A percentile compares a stretch with the other conserved stretches of the same genome.
phyloP scores from a whole-genome alignment of 1,284 basidiomycete species.

The Meripilus lineatus region DNA sequence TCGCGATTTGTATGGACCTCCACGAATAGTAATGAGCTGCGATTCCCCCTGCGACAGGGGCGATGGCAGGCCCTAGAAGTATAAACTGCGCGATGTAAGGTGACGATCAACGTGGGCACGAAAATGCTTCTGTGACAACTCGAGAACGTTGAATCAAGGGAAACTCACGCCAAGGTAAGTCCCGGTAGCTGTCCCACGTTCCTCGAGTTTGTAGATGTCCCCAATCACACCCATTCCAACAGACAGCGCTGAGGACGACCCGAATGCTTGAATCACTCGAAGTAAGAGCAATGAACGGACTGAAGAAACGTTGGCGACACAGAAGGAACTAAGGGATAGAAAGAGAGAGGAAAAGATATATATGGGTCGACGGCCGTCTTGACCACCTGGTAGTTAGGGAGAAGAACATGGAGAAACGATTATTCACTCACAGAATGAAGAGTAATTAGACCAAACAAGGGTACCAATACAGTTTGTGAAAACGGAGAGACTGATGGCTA shows the following conservation, averaged over 20 bases:
- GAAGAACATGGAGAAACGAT: background rate
- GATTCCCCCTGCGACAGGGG: constrained; percentile 32
- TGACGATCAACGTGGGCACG: background rate
- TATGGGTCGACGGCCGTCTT: constrained; percentile 60
- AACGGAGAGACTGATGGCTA: constrained; percentile 41
- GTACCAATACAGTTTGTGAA: constrained; percentile 37
- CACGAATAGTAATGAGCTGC: constrained; percentile 56
- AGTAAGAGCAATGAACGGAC: constrained; percentile 51
- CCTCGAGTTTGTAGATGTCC: constrained; percentile 43
- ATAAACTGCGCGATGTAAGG: no score
- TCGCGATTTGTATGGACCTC: constrained; percentile 54
- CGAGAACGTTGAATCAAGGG: background rate
- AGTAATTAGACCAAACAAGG: constrained; percentile 47
- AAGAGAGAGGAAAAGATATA: constrained; percentile 57
- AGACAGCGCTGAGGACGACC: constrained; percentile 38
- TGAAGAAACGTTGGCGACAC: constrained; percentile 43
- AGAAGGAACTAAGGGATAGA: constrained; percentile 53
- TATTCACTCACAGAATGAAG: constrained; percentile 42
- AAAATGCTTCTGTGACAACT: background rate
- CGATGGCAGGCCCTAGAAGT: constrained; percentile 27
- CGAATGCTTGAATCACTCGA: constrained; percentile 61
- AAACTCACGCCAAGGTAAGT: constrained; percentile 38
- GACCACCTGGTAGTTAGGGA: background rate
- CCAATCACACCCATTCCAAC: constrained; percentile 48
- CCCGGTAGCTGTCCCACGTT: constrained; percentile 44